Percentiles rank a stretch among this genome's conserved stretches.
Evolutionary conservation across 495 filamentous ascomycete genomes (phyloP).

Genomic region (Penicillium flavigenum): DNA sequence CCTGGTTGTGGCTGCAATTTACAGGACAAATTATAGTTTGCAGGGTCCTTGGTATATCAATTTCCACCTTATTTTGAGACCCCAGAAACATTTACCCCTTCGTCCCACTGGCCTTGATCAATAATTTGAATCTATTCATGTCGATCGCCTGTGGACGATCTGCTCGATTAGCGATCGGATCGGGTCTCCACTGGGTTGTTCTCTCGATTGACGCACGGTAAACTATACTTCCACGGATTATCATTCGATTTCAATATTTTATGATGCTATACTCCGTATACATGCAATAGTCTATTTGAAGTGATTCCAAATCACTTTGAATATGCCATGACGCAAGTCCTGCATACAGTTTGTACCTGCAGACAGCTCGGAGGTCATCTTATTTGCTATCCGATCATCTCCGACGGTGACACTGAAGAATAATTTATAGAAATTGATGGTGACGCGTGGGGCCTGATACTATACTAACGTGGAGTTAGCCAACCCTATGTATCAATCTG

Average conservation of each 20-base stretch:
- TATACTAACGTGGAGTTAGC: not conserved
- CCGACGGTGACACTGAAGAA: not conserved
- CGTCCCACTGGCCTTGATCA: not conserved
- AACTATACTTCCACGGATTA: not conserved
- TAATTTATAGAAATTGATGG: not conserved
- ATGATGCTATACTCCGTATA: not conserved
- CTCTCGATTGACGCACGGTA: not conserved
- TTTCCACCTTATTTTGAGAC: constrained; percentile 3
- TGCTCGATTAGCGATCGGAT: not conserved
- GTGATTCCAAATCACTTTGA: not conserved
- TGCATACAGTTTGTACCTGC: not conserved
- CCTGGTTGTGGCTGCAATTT: not conserved
- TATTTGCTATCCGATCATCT: not conserved
- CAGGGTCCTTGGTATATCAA: constrained; percentile 11
- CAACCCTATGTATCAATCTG: not conserved
- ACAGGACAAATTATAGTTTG: not conserved
- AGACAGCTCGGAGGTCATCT: not conserved
- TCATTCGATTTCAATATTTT: not conserved
- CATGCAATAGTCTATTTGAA: not conserved
- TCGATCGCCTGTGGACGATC: constrained; percentile 8
- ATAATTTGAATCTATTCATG: constrained; percentile 2
- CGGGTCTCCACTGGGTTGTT: not conserved
- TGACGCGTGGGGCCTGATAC: not conserved
- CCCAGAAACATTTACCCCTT: not conserved
- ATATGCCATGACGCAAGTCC: not conserved